These are phyloP conservation scores for Lactarius hatsudake DNA, from an alignment of 768 basidiomycete species.

Conservation along the genomic window DNA sequence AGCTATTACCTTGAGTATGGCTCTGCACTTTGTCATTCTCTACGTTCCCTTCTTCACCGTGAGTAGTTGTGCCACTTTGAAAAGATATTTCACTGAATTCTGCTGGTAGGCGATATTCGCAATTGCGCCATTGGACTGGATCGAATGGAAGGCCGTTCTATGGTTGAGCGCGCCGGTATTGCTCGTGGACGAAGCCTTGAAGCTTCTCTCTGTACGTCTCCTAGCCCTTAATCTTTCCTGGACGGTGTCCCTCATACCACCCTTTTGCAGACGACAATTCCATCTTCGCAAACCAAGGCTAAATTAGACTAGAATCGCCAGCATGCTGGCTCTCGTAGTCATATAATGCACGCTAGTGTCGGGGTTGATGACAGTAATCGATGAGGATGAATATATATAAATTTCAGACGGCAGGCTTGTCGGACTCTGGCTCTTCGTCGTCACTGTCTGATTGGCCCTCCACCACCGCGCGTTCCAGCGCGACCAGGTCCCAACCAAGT, in stretches of 20 bases:
- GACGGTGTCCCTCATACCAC: neutral
- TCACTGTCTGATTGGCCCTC: constrained; percentile 62
- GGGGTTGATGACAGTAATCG: neutral
- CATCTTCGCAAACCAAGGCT: constrained; percentile 55
- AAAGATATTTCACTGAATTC: neutral
- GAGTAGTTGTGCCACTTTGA: constrained; percentile 39
- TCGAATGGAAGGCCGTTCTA: constrained; percentile 93
- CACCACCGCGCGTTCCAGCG: constrained; percentile 56
- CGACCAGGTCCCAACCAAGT: constrained; percentile 71
- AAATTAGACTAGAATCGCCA: constrained; percentile 40
- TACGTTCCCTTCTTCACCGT: constrained; percentile 98
- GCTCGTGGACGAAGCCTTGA: constrained; percentile 86
- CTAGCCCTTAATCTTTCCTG: constrained; percentile 2
- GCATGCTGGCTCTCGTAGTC: neutral
- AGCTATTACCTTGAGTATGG: constrained; percentile 90
- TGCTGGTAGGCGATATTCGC: constrained; percentile 70
- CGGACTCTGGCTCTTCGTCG: constrained; percentile 36
- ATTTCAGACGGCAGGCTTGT: constrained; percentile 3
- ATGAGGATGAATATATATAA: neutral
- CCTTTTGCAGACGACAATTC: constrained; percentile 46
- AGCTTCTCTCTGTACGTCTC: constrained; percentile 68
- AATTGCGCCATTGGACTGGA: constrained; percentile 91
- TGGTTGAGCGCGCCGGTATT: constrained; percentile 85
- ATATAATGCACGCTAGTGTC: neutral
- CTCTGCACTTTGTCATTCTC: constrained; percentile 87